Percentiles rank a stretch among this genome's conserved stretches.
Evolutionary conservation across 164 flowering plant genomes (phyloP).

Genomic region (Houttuynia cordata): DNA sequence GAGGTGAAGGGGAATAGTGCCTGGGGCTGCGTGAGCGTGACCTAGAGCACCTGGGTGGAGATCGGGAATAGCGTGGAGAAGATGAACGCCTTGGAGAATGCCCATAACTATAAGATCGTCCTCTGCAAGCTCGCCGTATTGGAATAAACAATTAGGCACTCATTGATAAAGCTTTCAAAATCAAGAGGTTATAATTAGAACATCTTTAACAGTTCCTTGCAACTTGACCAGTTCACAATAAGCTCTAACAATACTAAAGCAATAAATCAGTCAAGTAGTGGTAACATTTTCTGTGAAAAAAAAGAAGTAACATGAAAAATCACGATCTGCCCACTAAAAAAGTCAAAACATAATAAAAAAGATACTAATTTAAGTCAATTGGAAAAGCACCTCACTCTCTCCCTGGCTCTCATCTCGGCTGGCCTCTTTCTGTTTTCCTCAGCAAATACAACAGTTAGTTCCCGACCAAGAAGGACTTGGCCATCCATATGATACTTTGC

Average conservation of each 20-base stretch:
- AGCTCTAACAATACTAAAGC: background rate
- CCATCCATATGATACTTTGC: slow-evolving; percentile 94
- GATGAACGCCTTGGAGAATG: slow-evolving; percentile 10
- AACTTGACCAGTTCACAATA: no score
- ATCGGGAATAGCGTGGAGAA: slow-evolving; percentile 24
- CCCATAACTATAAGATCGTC: slow-evolving; percentile 24
- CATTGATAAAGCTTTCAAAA: no score
- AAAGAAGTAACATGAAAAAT: background rate
- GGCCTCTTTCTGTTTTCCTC: slow-evolving; percentile 90
- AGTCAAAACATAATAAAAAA: no score
- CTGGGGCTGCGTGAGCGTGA: slow-evolving; percentile 45
- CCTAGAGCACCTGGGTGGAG: slow-evolving; percentile 30
- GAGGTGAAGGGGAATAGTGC: slow-evolving; percentile 52
- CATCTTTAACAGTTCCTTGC: no score
- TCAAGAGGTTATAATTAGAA: background rate
- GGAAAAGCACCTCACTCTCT: slow-evolving; percentile 34
- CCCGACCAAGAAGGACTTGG: slow-evolving; percentile 70
- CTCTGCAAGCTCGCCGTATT: slow-evolving; percentile 6
- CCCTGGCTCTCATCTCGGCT: slow-evolving; percentile 81
- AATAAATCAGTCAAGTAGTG: background rate
- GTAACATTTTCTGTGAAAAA: no score
- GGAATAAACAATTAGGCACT: background rate
- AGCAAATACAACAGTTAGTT: slow-evolving; percentile 86
- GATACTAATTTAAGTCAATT: background rate
- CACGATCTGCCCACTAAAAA: no score